These are phyloP conservation scores for Camelina sativa DNA, from an alignment of 345 rosid genomes.

Conservation along the genomic window DNA sequence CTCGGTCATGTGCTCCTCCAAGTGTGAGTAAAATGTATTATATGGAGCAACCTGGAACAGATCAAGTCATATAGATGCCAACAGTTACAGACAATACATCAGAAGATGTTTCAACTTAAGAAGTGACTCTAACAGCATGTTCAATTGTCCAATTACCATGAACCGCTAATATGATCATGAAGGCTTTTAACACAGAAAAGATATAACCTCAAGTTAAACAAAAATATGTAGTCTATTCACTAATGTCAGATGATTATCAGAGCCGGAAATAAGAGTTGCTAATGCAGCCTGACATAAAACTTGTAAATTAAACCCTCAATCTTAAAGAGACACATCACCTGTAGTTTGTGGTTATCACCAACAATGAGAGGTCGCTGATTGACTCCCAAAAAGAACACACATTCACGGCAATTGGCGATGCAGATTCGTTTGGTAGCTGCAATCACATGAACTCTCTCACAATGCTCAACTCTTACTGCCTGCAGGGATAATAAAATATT, in stretches of 20 bases:
- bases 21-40: constrained; percentile 82
- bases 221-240: neutral
- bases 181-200: constrained; percentile 2
- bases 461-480: constrained; percentile 96
- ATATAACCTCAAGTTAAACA: neutral
- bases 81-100: constrained; percentile 22
- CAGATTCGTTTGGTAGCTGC: constrained; percentile 87
- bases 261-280: constrained; percentile 4
- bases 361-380: constrained; percentile 93
- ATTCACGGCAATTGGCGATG: constrained; percentile 96
- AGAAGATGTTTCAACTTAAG: constrained; percentile 10
- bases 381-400: constrained; percentile 94
- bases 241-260: constrained; percentile 11
- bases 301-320: constrained; percentile 8
- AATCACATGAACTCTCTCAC: constrained; percentile 98
- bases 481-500: constrained; percentile 44
- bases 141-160: constrained; percentile 7
- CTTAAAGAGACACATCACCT: constrained; percentile 54
- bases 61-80: constrained; percentile 33
- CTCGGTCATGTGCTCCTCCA: constrained; percentile 90
- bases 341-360: constrained; percentile 97
- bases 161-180: neutral
- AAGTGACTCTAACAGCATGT: constrained; percentile 1
- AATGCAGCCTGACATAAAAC: neutral
- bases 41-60: constrained; percentile 88